phyloP scores from a whole-genome alignment of 768 basidiomycete species.

The Boletellus sp. region DNA sequence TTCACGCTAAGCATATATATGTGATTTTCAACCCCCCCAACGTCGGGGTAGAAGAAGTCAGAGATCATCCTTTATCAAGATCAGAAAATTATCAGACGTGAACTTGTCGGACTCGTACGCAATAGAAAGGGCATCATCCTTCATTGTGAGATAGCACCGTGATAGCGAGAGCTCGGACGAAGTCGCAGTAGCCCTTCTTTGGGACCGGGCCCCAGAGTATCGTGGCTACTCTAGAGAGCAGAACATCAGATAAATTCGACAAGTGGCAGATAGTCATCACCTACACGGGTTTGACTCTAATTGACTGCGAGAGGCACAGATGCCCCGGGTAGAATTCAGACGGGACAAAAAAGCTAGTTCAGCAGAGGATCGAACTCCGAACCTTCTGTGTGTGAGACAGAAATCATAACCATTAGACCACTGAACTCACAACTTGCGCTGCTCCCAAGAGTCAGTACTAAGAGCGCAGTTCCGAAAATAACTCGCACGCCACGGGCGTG shows the following conservation, averaged over 20 bases:
- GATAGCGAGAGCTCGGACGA: background rate
- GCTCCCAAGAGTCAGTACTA: background rate
- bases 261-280: background rate
- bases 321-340: too few relatives aligned
- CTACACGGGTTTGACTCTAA: background rate
- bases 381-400: conserved; percentile 38
- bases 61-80: conserved; percentile 71
- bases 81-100: background rate
- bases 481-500: too few relatives aligned
- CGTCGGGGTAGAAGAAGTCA: conserved; percentile 93
- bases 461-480: too few relatives aligned
- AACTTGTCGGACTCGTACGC: conserved; percentile 18
- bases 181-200: too few relatives aligned
- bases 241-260: background rate
- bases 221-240: background rate
- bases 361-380: conserved; percentile 37
- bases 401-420: conserved; percentile 39
- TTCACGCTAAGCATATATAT: conserved; percentile 90
- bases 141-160: conserved; percentile 17
- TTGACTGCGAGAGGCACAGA: too few relatives aligned
- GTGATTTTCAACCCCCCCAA: conserved; percentile 96
- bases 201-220: too few relatives aligned
- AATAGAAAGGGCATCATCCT: conserved; percentile 27
- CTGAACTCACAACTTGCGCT: conserved; percentile 22
- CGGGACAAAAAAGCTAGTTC: conserved; percentile 24